Conservation (phyloP, 352 stramenopile genomes). For the Phytophthora brassicae region DNA sequence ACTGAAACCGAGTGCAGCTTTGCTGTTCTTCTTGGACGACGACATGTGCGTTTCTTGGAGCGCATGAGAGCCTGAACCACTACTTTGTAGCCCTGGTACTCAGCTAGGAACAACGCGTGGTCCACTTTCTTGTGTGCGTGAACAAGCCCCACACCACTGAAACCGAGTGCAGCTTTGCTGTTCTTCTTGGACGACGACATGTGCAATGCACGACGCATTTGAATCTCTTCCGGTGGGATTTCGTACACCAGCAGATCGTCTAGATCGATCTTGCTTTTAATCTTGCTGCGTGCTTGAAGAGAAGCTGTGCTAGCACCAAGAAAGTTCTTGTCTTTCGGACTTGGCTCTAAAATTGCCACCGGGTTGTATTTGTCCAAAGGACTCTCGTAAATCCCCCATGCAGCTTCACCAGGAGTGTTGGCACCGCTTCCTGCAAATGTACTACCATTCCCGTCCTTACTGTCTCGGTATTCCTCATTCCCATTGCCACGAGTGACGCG, state of each 20-base stretch:
- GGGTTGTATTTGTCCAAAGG: conserved; percentile 44
- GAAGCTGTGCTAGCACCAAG: conserved; percentile 31
- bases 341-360: conserved; percentile 70
- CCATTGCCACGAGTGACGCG: conserved; percentile 26
- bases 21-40: conserved; percentile 31
- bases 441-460: conserved; percentile 49
- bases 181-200: conserved; percentile 28
- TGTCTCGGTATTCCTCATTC: conserved; percentile 33
- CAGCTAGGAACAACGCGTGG: conserved; percentile 50
- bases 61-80: conserved; percentile 62
- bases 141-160: conserved; percentile 31
- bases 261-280: conserved; percentile 52
- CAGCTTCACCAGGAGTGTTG: conserved; percentile 18
- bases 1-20: conserved; percentile 33
- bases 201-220: conserved; percentile 43
- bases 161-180: conserved; percentile 31
- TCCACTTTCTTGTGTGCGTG: conserved; percentile 27
- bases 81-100: conserved; percentile 75
- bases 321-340: conserved; percentile 28
- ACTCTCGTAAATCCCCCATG: conserved; percentile 34
- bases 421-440: conserved; percentile 45
- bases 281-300: conserved; percentile 37
- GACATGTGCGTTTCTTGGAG: conserved; percentile 51
- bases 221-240: conserved; percentile 70
- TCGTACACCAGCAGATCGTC: conserved; percentile 79